phyloP scores from a whole-genome alignment of 2,329 filamentous ascomycete species.

The Pseudogymnoascus sp. region DNA sequence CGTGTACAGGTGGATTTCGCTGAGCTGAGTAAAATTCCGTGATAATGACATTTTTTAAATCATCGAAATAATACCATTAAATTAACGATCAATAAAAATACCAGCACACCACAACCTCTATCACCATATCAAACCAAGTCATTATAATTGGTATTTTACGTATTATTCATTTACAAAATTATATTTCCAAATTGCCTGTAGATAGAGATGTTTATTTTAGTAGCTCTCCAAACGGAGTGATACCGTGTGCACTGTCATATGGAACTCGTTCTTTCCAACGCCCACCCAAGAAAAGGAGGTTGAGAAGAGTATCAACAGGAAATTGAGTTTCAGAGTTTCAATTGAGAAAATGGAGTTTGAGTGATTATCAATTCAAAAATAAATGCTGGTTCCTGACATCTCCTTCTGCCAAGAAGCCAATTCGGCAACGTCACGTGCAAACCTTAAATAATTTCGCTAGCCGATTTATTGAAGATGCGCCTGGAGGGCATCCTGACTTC shows the following conservation, averaged over 20 bases:
- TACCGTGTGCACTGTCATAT: background rate
- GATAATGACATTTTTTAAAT: background rate
- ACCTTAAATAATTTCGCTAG: constrained; percentile 11
- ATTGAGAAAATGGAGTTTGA: background rate
- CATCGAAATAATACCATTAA: background rate
- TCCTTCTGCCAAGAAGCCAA: background rate
- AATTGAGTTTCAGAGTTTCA: background rate
- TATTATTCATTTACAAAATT: background rate
- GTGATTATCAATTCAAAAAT: background rate
- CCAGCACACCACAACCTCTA: background rate
- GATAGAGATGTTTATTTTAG: background rate
- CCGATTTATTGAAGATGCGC: constrained; percentile 2
- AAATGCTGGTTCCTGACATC: background rate
- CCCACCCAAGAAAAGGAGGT: background rate
- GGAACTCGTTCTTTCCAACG: background rate
- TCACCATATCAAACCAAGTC: background rate
- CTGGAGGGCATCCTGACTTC: constrained; percentile 5
- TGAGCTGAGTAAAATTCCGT: background rate
- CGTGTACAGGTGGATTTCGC: background rate
- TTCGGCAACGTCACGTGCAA: constrained; percentile 2
- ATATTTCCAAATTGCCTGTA: background rate
- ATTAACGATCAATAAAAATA: background rate
- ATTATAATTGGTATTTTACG: background rate
- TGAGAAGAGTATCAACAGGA: too few relatives aligned
- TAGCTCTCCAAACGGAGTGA: background rate